phyloP scores from a whole-genome alignment of 2,329 filamentous ascomycete genomes.

The Neurospora sp. region DNA sequence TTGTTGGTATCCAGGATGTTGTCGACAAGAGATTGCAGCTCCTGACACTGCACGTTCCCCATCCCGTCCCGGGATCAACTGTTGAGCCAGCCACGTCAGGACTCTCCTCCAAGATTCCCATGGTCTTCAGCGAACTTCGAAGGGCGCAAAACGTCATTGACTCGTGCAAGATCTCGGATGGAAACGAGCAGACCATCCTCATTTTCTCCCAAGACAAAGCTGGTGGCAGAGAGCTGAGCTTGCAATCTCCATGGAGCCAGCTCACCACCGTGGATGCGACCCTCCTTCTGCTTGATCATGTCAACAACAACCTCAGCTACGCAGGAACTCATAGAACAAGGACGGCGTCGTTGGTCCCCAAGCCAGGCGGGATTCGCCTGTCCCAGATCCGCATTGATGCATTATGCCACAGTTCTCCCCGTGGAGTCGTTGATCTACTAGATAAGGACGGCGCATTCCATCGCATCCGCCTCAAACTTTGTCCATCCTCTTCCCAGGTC shows the following conservation, averaged over 20 bases:
- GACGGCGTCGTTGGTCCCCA: slow-evolving; percentile 25
- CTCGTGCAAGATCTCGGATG: slow-evolving; percentile 61
- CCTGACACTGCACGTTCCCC: slow-evolving; percentile 45
- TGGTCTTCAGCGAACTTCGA: slow-evolving; percentile 40
- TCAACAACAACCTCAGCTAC: slow-evolving; percentile 49
- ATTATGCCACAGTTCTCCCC: slow-evolving; percentile 47
- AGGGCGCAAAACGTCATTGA: slow-evolving; percentile 60
- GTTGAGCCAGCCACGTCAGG: slow-evolving; percentile 5
- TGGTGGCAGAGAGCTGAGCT: slow-evolving; percentile 55
- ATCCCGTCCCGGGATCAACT: slow-evolving; percentile 14
- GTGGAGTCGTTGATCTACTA: slow-evolving; percentile 55
- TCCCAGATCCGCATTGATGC: slow-evolving; percentile 38
- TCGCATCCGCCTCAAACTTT: slow-evolving; percentile 56
- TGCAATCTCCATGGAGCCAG: slow-evolving; percentile 67
- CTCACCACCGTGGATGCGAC: slow-evolving; percentile 59
- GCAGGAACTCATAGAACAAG: slow-evolving; percentile 30
- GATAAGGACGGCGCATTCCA: slow-evolving; percentile 54
- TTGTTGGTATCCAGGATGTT: slow-evolving; percentile 61
- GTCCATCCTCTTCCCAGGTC: slow-evolving; percentile 54
- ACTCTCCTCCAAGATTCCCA: slow-evolving; percentile 27
- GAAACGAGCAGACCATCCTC: slow-evolving; percentile 50
- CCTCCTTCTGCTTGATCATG: slow-evolving; percentile 47
- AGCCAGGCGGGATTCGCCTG: slow-evolving; percentile 36
- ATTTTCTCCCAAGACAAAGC: slow-evolving; percentile 56
- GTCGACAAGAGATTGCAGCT: slow-evolving; percentile 58